phyloP scores from a whole-genome alignment of 805 yeast genomes.

The Wickerhamomyces chaumierensis region DNA sequence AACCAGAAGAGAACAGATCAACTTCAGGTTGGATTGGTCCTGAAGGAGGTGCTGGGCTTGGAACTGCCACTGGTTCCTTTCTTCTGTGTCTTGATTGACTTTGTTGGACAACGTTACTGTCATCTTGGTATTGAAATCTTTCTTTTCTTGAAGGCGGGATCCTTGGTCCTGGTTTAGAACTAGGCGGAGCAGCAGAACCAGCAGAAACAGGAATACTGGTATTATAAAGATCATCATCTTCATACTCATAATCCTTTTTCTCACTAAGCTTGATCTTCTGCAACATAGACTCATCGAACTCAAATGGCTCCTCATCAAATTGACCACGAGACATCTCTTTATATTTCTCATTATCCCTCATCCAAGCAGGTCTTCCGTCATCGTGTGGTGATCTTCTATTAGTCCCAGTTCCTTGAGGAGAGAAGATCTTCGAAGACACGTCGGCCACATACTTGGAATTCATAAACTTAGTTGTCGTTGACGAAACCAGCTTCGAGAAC shows the following conservation, averaged over 20 bases:
- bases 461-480: conserved; percentile 5
- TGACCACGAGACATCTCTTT: conserved; percentile 22
- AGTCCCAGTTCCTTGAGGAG: neutral
- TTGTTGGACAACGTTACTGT: conserved; percentile 5
- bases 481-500: conserved; percentile 12
- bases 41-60: conserved; percentile 1
- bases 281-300: neutral
- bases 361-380: conserved; percentile 59
- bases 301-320: conserved; percentile 27
- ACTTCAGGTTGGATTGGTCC: too few relatives aligned
- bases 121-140: conserved; percentile 1
- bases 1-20: too few relatives aligned
- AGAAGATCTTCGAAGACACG: conserved; percentile 11
- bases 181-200: too few relatives aligned
- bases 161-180: too few relatives aligned
- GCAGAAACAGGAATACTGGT: too few relatives aligned
- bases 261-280: neutral
- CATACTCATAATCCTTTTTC: conserved; percentile 22
- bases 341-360: conserved; percentile 45
- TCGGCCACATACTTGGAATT: conserved; percentile 12
- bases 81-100: conserved; percentile 1
- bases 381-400: conserved; percentile 18
- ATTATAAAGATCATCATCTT: conserved; percentile 4
- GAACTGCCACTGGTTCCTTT: neutral
- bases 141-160: too few relatives aligned